Evolutionary conservation across 352 stramenopile genomes (phyloP).

Genomic region (Phytophthora pistaciae): DNA sequence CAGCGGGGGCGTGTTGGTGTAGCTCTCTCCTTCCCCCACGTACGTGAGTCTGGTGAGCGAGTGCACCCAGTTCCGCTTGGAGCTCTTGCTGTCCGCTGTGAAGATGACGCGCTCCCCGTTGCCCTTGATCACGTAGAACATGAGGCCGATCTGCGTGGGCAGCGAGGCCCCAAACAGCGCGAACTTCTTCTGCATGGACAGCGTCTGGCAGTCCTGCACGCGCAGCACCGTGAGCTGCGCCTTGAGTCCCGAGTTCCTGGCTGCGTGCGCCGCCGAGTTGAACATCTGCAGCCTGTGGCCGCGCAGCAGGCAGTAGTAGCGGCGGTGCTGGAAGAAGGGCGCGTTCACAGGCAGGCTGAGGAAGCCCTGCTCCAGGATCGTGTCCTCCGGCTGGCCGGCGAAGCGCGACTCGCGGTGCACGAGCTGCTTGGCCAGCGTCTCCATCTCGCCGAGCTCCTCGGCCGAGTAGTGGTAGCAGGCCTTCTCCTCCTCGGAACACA

Average conservation of each 20-base stretch:
- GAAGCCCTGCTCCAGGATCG: constrained; percentile 76
- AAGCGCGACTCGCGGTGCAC: constrained; percentile 60
- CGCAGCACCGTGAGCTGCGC: constrained; percentile 58
- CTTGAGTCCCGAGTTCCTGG: constrained; percentile 57
- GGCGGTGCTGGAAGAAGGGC: constrained; percentile 69
- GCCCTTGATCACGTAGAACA: constrained; percentile 80
- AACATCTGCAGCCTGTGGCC: constrained; percentile 57
- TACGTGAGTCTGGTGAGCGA: constrained; percentile 58
- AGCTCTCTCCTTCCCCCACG: constrained; percentile 49
- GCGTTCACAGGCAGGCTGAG: constrained; percentile 57
- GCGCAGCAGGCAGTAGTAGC: constrained; percentile 76
- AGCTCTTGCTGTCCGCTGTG: constrained; percentile 48
- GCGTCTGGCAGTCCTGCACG: constrained; percentile 63
- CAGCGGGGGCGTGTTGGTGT: constrained; percentile 13
- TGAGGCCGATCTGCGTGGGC: constrained; percentile 52
- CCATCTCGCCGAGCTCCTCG: constrained; percentile 67
- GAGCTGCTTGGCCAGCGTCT: constrained; percentile 54
- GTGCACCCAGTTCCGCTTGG: constrained; percentile 70
- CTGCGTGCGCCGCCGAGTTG: constrained; percentile 57
- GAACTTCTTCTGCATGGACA: constrained; percentile 73
- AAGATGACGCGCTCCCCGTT: constrained; percentile 73
- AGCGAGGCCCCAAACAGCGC: constrained; percentile 64
- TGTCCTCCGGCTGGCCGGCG: constrained; percentile 57
- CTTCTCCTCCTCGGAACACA: constrained; percentile 63
- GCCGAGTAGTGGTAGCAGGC: constrained; percentile 60